Conservation (phyloP, 2,329 filamentous ascomycete genomes). For the Ascochyta clinopodiicola region DNA sequence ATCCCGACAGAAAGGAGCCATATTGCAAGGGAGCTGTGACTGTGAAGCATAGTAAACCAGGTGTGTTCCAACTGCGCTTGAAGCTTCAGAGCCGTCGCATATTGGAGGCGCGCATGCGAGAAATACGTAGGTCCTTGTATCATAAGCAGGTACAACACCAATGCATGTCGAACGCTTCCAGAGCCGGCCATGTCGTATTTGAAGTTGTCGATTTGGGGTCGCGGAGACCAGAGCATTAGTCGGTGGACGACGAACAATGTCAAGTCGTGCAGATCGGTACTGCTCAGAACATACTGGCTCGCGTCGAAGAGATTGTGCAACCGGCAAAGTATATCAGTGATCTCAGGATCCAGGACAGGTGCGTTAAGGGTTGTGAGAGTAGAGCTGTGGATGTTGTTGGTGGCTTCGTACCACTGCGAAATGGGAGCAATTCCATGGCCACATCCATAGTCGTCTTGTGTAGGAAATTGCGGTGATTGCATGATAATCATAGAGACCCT, state of each 20-base stretch:
- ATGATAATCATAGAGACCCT: conserved; percentile 67
- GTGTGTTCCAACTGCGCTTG: conserved; percentile 15
- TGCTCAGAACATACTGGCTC: conserved; percentile 37
- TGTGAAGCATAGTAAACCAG: conserved; percentile 2
- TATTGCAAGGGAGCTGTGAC: conserved; percentile 12
- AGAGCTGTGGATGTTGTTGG: conserved; percentile 2
- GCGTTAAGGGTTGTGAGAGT: conserved; percentile 20
- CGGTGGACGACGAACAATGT: conserved; percentile 62
- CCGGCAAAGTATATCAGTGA: conserved; percentile 52
- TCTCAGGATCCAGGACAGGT: conserved; percentile 43
- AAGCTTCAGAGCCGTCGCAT: conserved; percentile 19
- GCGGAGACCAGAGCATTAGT: conserved; percentile 47
- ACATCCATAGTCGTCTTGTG: conserved; percentile 57
- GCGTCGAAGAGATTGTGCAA: conserved; percentile 54
- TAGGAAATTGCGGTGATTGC: conserved; percentile 60
- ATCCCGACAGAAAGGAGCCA: conserved; percentile 28
- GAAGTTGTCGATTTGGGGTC: conserved; percentile 12
- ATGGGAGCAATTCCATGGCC: conserved; percentile 60
- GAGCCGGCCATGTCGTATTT: conserved; percentile 22
- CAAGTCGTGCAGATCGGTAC: conserved; percentile 61
- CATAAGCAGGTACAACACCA: conserved; percentile 60
- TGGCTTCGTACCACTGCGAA: conserved; percentile 55
- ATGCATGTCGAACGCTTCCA: conserved; percentile 53
- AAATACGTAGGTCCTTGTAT: conserved; percentile 65
- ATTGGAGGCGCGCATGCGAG: conserved; percentile 51